Evolutionary conservation across 2,329 filamentous ascomycete genomes (phyloP).

Genomic region (Ophiocordyceps camponoti-saundersi): DNA sequence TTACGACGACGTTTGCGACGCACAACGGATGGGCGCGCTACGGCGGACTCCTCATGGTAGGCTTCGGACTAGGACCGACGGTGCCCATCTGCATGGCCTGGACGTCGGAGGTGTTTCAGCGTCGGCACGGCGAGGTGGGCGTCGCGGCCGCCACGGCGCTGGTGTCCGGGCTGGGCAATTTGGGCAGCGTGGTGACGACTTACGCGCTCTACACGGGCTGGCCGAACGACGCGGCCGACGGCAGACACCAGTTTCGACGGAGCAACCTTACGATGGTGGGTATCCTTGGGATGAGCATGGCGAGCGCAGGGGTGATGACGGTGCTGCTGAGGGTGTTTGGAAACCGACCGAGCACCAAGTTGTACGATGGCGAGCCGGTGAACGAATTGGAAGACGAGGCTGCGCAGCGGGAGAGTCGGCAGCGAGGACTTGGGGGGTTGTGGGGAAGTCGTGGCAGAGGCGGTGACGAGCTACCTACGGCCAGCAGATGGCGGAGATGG

Average conservation of each 20-base stretch:
- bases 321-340: constrained; percentile 43
- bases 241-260: constrained; percentile 55
- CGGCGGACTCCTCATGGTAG: constrained; percentile 74
- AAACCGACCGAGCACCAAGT: constrained; percentile 31
- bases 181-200: constrained; percentile 73
- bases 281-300: constrained; percentile 63
- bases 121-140: constrained; percentile 75
- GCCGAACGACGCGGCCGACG: constrained; percentile 55
- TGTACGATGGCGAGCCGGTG: constrained; percentile 18
- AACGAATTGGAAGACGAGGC: constrained; percentile 41
- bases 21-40: constrained; percentile 67
- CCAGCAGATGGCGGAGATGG: too few species aligned
- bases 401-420: constrained; percentile 36
- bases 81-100: constrained; percentile 91
- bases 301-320: constrained; percentile 54
- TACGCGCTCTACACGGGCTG: constrained; percentile 83
- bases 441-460: neutral
- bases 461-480: neutral
- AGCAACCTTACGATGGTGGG: constrained; percentile 83
- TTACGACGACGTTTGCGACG: constrained; percentile 60
- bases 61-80: constrained; percentile 78
- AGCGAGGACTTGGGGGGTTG: constrained; percentile 25
- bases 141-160: constrained; percentile 74
- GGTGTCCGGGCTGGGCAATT: constrained; percentile 73
- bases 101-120: constrained; percentile 82